Evolutionary conservation across 257 asterid genomes (phyloP).

Genomic region (Ballota nigra): DNA sequence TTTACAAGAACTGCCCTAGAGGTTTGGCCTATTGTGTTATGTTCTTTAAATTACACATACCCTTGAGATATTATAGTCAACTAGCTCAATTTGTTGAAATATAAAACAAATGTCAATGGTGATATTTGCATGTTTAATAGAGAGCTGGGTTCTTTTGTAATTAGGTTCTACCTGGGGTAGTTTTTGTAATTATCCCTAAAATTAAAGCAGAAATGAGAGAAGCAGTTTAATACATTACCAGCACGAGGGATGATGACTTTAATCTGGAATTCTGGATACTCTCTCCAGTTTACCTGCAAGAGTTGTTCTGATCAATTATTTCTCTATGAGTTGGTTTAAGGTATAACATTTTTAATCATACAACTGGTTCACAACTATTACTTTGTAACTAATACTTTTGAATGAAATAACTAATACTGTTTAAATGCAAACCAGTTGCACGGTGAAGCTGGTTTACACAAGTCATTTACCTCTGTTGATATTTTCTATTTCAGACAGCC

Average conservation of each 20-base stretch:
- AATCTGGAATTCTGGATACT: constrained; percentile 47
- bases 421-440: too few relatives aligned
- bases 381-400: too few relatives aligned
- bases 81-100: background rate
- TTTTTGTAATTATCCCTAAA: background rate
- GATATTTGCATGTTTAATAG: background rate
- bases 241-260: constrained; percentile 15
- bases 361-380: too few relatives aligned
- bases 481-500: constrained; percentile 1
- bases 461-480: background rate
- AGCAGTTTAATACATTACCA: constrained; percentile 26
- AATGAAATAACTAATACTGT: background rate
- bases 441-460: background rate
- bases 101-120: background rate
- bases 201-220: background rate
- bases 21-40: background rate
- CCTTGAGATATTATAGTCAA: background rate
- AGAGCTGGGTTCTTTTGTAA: background rate
- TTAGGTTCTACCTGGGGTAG: background rate
- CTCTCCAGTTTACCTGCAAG: constrained; percentile 54
- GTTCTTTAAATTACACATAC: background rate
- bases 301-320: background rate
- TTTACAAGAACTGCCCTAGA: background rate
- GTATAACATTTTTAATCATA: too few relatives aligned
- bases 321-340: too few relatives aligned